Conservation (phyloP, 768 basidiomycete species). For the Sarcodon aspratus region DNA sequence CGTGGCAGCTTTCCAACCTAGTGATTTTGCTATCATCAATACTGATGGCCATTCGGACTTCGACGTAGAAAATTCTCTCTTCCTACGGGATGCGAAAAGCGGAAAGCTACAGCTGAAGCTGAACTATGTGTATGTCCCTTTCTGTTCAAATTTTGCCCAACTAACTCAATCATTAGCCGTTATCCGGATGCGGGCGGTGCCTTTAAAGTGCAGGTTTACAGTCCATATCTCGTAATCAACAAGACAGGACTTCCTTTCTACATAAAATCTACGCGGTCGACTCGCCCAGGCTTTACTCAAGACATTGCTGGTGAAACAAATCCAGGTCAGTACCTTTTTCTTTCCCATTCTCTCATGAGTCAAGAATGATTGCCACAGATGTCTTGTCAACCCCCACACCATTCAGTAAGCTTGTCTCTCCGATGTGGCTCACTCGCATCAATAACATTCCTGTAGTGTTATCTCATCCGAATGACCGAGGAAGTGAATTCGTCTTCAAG, state of each 20-base stretch:
- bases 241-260: slow-evolving; percentile 83
- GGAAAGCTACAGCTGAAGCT: slow-evolving; percentile 72
- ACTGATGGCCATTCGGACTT: slow-evolving; percentile 88
- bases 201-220: slow-evolving; percentile 91
- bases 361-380: slow-evolving; percentile 19
- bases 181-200: slow-evolving; percentile 89
- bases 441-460: slow-evolving; percentile 43
- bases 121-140: slow-evolving; percentile 72
- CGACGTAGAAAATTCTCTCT: slow-evolving; percentile 63
- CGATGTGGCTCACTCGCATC: background rate
- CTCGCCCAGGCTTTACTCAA: slow-evolving; percentile 50
- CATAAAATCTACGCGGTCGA: slow-evolving; percentile 51
- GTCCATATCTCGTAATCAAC: slow-evolving; percentile 84
- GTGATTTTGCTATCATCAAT: slow-evolving; percentile 96
- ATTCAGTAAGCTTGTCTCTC: slow-evolving; percentile 55
- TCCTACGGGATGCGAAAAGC: slow-evolving; percentile 59
- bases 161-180: slow-evolving; percentile 28
- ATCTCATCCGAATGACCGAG: slow-evolving; percentile 69
- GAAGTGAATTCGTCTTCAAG: slow-evolving; percentile 76
- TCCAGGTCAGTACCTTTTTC: slow-evolving; percentile 31
- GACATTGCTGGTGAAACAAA: slow-evolving; percentile 79
- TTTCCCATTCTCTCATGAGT: slow-evolving; percentile 6
- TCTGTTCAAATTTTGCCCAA: background rate
- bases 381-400: slow-evolving; percentile 45
- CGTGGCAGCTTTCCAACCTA: slow-evolving; percentile 70